These are phyloP conservation scores for Huntiella savannae DNA, from an alignment of 2,329 filamentous ascomycete species.

Conservation along the genomic window DNA sequence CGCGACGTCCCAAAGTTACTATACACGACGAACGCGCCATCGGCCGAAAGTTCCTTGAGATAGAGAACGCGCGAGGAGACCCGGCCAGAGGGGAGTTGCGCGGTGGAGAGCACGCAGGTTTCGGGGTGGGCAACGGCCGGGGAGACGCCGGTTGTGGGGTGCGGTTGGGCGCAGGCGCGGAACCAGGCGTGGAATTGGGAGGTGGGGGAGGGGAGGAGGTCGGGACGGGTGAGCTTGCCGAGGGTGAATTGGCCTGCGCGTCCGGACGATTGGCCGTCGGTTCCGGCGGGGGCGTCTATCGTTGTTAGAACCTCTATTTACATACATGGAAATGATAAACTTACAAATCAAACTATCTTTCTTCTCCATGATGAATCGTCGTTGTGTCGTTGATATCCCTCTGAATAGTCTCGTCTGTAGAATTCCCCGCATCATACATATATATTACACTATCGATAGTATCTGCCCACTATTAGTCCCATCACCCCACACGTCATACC, in stretches of 20 bases:
- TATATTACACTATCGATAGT: too few species aligned
- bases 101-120: slow-evolving; percentile 73
- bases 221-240: slow-evolving; percentile 37
- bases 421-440: too few species aligned
- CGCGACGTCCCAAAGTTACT: slow-evolving; percentile 71
- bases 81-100: slow-evolving; percentile 61
- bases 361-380: too few species aligned
- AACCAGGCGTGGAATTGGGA: slow-evolving; percentile 87
- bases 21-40: slow-evolving; percentile 61
- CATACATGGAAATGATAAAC: too few species aligned
- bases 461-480: too few species aligned
- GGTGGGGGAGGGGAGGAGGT: slow-evolving; percentile 48
- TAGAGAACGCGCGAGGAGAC: slow-evolving; percentile 79
- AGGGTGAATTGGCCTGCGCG: slow-evolving; percentile 61
- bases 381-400: too few species aligned
- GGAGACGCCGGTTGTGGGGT: slow-evolving; percentile 43
- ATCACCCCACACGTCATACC: too few species aligned
- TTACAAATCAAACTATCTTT: too few species aligned
- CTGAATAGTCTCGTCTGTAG: too few species aligned
- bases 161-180: slow-evolving; percentile 44
- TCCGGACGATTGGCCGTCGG: slow-evolving; percentile 26
- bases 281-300: slow-evolving; percentile 43
- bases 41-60: slow-evolving; percentile 74
- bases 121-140: slow-evolving; percentile 53
- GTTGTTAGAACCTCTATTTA: background rate